Percentiles rank a stretch among this genome's conserved stretches.
phyloP scores from a whole-genome alignment of 2,329 filamentous ascomycete genomes.

The Aspergillus sp. region DNA sequence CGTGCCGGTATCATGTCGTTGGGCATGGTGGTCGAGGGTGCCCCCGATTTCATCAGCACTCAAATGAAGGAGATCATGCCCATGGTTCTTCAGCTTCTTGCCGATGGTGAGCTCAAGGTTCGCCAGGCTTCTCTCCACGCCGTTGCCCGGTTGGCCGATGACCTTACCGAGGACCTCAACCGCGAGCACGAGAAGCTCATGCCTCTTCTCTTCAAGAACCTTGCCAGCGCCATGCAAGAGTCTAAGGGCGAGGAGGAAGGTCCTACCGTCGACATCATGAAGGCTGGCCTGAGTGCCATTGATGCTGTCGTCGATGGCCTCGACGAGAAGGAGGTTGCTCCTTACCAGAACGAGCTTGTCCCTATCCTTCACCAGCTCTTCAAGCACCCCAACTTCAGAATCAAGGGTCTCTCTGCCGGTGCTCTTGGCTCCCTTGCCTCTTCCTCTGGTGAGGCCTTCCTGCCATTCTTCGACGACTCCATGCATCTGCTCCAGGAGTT shows the following conservation, averaged over 20 bases:
- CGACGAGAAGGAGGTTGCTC: slow-evolving; percentile 74
- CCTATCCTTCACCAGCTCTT: slow-evolving; percentile 82
- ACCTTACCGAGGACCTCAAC: slow-evolving; percentile 85
- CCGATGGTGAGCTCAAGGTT: slow-evolving; percentile 81
- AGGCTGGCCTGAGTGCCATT: slow-evolving; percentile 83
- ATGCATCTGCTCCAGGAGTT: slow-evolving; percentile 88
- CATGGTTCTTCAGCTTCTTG: slow-evolving; percentile 74
- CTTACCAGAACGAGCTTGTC: slow-evolving; percentile 80
- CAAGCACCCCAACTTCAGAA: slow-evolving; percentile 78
- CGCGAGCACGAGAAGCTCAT: slow-evolving; percentile 84
- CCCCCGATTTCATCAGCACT: slow-evolving; percentile 94
- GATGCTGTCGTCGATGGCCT: slow-evolving; percentile 77
- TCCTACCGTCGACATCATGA: slow-evolving; percentile 80
- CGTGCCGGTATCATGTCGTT: slow-evolving; percentile 89
- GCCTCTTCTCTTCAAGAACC: slow-evolving; percentile 80
- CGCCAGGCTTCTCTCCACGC: slow-evolving; percentile 84
- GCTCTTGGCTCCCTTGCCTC: slow-evolving; percentile 89
- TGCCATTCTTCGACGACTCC: slow-evolving; percentile 86
- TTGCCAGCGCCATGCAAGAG: slow-evolving; percentile 74
- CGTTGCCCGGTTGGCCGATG: slow-evolving; percentile 86
- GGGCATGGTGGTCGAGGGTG: slow-evolving; percentile 92
- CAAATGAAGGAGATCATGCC: slow-evolving; percentile 86
- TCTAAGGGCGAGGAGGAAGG: slow-evolving; percentile 65
- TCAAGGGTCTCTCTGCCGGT: slow-evolving; percentile 85
- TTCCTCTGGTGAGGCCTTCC: slow-evolving; percentile 77